Base-by-base conservation (phyloP, 176 grass and related monocot species). In the Juncus effusus region DNA sequence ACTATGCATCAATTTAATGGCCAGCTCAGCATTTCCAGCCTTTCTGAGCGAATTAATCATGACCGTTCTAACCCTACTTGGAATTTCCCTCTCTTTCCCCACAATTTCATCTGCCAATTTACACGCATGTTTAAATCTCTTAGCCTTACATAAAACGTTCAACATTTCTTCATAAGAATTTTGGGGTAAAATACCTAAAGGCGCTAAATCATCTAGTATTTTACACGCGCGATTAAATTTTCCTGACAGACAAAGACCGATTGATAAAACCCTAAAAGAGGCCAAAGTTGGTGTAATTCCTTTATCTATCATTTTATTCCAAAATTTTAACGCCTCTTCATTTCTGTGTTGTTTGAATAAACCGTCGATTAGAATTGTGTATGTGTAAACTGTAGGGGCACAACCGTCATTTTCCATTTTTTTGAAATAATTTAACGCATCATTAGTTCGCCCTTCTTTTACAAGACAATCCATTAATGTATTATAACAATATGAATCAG, bases 11-110 rank as follows among this genome's bases (percentile, higher is more conserved):
- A 92, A 49, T 64, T 92, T 92, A 61, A 97, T 57, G 16, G 93
- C 85, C 28, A 97, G 72, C 49, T 97, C 88, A 3, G 80, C 87
- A 76, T 92, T 97, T 59, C 93, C 93, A 2, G 88, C 83, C 80
- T 97, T 92, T 73, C 88, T 81, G 7, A 97, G 77, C 10, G 93
- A 87, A 70, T 89, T 89, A 52, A 97, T 97, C 94, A 97, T 92
- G 63, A 83, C 71, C 0, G 88, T 97, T 51, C 94, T 73, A 65
- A 97, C 80, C 59, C 94, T 85, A 54, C 88, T 88, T 6, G 93
- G 85, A 58, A 89, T 76, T 80, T 97, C 85, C 50, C 88, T 78
- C 2, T 85, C 94, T 75, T 86, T 92, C 19, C 68, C 63, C 19
- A 97, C 80, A 69, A 97, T 92, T 59, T 81, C 85, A 86, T 97